Evolutionary conservation across 305 asterid species (phyloP), one percentile per base, ranked within the genome.

Genomic region (Fraxinus baroniana): DNA sequence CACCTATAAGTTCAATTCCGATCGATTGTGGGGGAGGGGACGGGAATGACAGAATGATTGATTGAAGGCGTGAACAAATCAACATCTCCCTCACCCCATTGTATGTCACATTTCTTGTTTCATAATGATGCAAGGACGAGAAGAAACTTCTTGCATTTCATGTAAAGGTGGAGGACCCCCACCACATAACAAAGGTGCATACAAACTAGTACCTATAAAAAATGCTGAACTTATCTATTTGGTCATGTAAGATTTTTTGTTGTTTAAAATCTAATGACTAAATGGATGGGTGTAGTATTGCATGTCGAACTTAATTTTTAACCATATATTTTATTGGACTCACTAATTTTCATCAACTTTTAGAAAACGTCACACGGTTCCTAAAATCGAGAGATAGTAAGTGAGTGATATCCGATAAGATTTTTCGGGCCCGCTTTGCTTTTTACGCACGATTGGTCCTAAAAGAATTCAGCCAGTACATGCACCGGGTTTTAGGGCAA

Each of bases 151-250:
- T 35, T 72, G 26, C 15, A 15, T 33, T 72, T n/a, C 26, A 8
- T 0, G 77, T n/a, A 35, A 72, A 30, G 26, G 15, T 72, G 77
- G 77, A 72, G 77, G 77, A 35, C 77, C 77, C 77, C 44, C 46
- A 72, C 77, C 26, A 1, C 46, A 33, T 7, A 72, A 72, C 49
- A 72, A 72, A 72, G 22, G 2, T 72, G 49, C 46, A 6, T 72
- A 24, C 76, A 71, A 71, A 71, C 22, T 71, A 71, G 44, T 17
- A 71, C 76, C 44, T 30, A 33, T 71, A 3, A 20, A 60, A 60
- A 20, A 60, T 36, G 70, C 22, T 60, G 28, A 60, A 20, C 70
- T 60, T 20, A 20, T 60, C 8, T 60, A 18, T 64, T 64, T 64
- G 33, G 72, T 24, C 33, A 2, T 60, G 71, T 62, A 22, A 60